Evolutionary conservation across 441 rosid genomes (phyloP).

Genomic region (Gossypium trilobum): DNA sequence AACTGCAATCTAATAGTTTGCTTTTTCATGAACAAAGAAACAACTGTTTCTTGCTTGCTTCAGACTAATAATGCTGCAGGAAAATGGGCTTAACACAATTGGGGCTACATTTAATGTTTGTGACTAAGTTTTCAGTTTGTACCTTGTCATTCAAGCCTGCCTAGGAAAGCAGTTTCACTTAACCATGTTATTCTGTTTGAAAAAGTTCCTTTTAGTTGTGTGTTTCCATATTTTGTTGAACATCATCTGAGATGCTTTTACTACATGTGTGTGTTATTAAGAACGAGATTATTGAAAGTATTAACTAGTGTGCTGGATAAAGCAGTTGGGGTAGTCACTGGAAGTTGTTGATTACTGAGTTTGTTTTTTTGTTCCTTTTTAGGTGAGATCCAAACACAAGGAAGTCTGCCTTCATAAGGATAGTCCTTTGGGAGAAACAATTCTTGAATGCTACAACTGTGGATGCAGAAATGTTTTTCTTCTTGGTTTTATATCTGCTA

Average conservation of each 20-base stretch:
- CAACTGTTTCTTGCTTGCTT: background rate
- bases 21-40: background rate
- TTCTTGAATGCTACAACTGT: slow-evolving; percentile 96
- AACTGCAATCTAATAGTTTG: background rate
- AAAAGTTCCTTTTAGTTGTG: background rate
- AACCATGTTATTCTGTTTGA: background rate
- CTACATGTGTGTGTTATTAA: background rate
- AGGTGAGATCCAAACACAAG: slow-evolving; percentile 98
- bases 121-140: background rate
- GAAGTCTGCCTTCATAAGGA: slow-evolving; percentile 99
- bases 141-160: background rate
- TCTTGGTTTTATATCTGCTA: slow-evolving; percentile 95
- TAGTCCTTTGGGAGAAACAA: slow-evolving; percentile 96
- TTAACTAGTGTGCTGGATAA: background rate
- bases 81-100: background rate
- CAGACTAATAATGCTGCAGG: background rate
- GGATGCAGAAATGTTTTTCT: slow-evolving; percentile 96
- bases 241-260: background rate
- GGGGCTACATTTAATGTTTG: background rate
- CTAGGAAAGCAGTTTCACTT: background rate
- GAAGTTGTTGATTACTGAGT: background rate
- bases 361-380: slow-evolving; percentile 16
- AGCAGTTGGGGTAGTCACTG: background rate
- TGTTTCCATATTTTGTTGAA: background rate
- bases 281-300: background rate